Percentiles rank a stretch among this genome's conserved stretches.
These are phyloP conservation scores for Fomitopsis betulina DNA, from an alignment of 1,284 basidiomycete species.

Conservation along the genomic window DNA sequence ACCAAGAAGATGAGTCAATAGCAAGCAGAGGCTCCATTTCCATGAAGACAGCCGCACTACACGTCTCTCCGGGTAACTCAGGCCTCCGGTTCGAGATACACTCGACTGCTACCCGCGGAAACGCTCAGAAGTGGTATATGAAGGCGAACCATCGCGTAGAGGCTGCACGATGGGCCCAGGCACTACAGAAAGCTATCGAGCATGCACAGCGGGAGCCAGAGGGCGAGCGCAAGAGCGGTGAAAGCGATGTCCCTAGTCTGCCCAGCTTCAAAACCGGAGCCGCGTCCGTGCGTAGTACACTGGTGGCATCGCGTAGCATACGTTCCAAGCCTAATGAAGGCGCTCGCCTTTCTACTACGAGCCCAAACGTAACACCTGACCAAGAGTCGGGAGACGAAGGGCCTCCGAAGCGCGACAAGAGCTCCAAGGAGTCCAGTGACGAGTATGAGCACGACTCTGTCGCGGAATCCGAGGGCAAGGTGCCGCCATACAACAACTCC, in stretches of 20 bases:
- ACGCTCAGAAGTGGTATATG: constrained; percentile 81
- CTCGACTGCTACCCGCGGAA: constrained; percentile 49
- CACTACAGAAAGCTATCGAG: constrained; percentile 71
- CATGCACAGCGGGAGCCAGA: constrained; percentile 38
- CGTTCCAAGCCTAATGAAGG: not conserved
- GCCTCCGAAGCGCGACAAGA: not conserved
- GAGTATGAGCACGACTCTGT: constrained; percentile 40
- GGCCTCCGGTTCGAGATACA: constrained; percentile 83
- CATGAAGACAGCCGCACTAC: constrained; percentile 77
- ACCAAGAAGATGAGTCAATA: constrained; percentile 88
- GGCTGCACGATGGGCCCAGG: constrained; percentile 83
- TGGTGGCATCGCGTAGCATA: not conserved
- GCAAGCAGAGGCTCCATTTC: constrained; percentile 87
- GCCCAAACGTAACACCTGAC: constrained; percentile 6
- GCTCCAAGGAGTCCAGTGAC: constrained; percentile 9
- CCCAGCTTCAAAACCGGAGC: not conserved
- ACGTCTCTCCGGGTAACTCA: constrained; percentile 45
- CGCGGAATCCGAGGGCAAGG: constrained; percentile 35
- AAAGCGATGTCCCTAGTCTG: constrained; percentile 30
- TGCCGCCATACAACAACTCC: constrained; percentile 62
- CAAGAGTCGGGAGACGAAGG: constrained; percentile 14
- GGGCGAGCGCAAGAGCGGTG: constrained; percentile 24
- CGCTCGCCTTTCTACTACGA: constrained; percentile 15
- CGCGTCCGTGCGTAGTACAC: constrained; percentile 2
- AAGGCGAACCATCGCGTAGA: constrained; percentile 90